These are phyloP conservation scores for Bipolaris oryzae DNA, from an alignment of 2,329 filamentous ascomycete species.

Conservation along the genomic window DNA sequence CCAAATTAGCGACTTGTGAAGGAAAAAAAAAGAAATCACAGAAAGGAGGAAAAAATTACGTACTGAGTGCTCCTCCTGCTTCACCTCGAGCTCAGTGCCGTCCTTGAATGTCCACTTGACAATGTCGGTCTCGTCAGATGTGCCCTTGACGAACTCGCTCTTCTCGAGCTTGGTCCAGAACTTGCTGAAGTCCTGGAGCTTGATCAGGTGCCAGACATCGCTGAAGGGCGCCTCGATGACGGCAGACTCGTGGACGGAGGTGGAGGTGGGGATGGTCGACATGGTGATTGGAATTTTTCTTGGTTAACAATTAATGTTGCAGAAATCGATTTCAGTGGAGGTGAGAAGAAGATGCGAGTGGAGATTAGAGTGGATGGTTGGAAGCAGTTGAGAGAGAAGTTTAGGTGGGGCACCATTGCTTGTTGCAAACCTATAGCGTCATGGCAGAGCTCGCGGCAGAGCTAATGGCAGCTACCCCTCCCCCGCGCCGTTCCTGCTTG, in stretches of 20 bases:
- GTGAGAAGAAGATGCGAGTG: neutral
- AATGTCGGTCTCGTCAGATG: slow-evolving; percentile 68
- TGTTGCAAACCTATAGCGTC: slow-evolving; percentile 22
- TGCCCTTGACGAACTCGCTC: slow-evolving; percentile 68
- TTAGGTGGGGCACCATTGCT: slow-evolving; percentile 22
- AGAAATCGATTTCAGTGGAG: neutral
- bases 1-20: slow-evolving; percentile 2
- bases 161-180: slow-evolving; percentile 70
- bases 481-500: slow-evolving; percentile 25
- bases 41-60: slow-evolving; percentile 30
- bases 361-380: slow-evolving; percentile 4
- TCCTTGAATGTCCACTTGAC: slow-evolving; percentile 75
- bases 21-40: neutral
- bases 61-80: slow-evolving; percentile 77
- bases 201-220: slow-evolving; percentile 75
- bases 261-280: slow-evolving; percentile 66
- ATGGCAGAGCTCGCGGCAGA: slow-evolving; percentile 23
- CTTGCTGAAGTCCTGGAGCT: slow-evolving; percentile 70
- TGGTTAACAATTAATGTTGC: slow-evolving; percentile 13
- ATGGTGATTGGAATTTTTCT: slow-evolving; percentile 21
- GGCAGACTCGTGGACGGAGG: slow-evolving; percentile 68
- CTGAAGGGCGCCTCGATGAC: slow-evolving; percentile 71
- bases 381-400: slow-evolving; percentile 17
- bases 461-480: slow-evolving; percentile 32
- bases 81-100: slow-evolving; percentile 70